phyloP scores from a whole-genome alignment of 2,329 filamentous ascomycete species.

The Microcyclospora pomicola region DNA sequence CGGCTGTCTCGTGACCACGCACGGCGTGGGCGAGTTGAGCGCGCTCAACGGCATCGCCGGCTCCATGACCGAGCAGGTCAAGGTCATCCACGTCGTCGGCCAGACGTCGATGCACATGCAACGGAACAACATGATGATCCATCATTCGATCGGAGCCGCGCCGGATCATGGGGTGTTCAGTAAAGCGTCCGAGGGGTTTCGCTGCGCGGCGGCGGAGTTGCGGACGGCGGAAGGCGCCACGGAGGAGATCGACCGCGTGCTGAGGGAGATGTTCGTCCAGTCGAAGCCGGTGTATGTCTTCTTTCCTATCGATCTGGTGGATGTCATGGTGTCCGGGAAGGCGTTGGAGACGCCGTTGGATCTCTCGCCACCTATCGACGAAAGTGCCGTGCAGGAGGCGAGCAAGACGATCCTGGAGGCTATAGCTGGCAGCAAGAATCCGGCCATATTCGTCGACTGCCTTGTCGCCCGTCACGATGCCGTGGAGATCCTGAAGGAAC shows the following conservation, averaged over 20 bases:
- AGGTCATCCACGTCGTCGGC: constrained; percentile 34
- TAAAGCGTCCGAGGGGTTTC: constrained; percentile 24
- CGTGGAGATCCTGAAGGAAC: constrained; percentile 18
- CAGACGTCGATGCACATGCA: constrained; percentile 31
- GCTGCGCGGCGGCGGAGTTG: constrained; percentile 28
- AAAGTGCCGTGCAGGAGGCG: constrained; percentile 18
- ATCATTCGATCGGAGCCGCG: constrained; percentile 29
- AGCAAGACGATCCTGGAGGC: constrained; percentile 22
- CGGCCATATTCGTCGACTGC: constrained; percentile 27
- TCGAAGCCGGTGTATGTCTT: constrained; percentile 33
- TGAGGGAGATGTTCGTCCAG: constrained; percentile 30
- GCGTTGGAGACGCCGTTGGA: constrained; percentile 26
- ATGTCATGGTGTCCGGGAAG: constrained; percentile 23
- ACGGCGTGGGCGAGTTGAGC: constrained; percentile 42
- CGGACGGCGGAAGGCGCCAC: constrained; percentile 27
- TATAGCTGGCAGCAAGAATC: constrained; percentile 23
- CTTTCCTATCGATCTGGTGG: constrained; percentile 28
- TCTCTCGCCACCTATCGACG: constrained; percentile 17
- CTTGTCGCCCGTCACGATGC: constrained; percentile 27
- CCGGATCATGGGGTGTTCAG: constrained; percentile 31
- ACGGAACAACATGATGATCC: constrained; percentile 30
- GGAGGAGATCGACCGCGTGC: constrained; percentile 30
- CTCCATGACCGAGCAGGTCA: constrained; percentile 33
- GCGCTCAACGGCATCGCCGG: constrained; percentile 27
- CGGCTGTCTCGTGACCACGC: constrained; percentile 42